Percentiles rank a stretch among this genome's conserved stretches.
Conservation (phyloP, 2,329 filamentous ascomycete genomes). For the Mycocentrospora acerina region DNA sequence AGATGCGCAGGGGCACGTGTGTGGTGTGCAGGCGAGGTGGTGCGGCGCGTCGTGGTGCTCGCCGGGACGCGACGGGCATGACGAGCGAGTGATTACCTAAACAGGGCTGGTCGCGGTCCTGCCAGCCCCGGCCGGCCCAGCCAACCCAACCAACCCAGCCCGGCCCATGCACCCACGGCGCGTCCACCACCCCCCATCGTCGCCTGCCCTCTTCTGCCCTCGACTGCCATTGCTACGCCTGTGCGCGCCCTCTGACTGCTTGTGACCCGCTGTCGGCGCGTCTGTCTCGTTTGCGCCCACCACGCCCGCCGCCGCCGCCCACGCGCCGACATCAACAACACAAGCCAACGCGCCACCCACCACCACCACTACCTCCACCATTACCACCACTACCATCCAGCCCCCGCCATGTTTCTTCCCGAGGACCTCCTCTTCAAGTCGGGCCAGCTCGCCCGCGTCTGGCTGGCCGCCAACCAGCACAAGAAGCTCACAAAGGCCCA, state of each 20-base stretch:
- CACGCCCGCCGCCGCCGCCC: slow-evolving; percentile 23
- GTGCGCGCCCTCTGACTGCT: slow-evolving; percentile 19
- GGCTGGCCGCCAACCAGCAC: slow-evolving; percentile 97
- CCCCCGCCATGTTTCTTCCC: slow-evolving; percentile 84
- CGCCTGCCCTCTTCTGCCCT: slow-evolving; percentile 12
- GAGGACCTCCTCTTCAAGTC: slow-evolving; percentile 95
- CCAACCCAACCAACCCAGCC: slow-evolving; percentile 9
- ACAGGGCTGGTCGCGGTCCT: slow-evolving; percentile 3
- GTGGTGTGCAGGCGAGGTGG: too few species aligned
- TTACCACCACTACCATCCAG: slow-evolving; percentile 6
- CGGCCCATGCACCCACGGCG: slow-evolving; percentile 19
- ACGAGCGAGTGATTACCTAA: slow-evolving; percentile 7
- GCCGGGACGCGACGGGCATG: too few species aligned
- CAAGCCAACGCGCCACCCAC: slow-evolving; percentile 21
- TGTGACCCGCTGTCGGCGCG: slow-evolving; percentile 22
- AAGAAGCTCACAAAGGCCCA: slow-evolving; percentile 98
- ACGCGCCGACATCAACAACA: slow-evolving; percentile 40
- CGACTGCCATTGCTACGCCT: slow-evolving; percentile 24
- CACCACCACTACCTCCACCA: slow-evolving; percentile 11
- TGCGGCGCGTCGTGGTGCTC: too few species aligned
- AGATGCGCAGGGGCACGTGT: too few species aligned
- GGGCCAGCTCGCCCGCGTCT: slow-evolving; percentile 93
- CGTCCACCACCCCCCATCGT: slow-evolving; percentile 25
- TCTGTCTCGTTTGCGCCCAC: slow-evolving; percentile 23
- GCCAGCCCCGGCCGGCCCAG: slow-evolving; percentile 6